Base-by-base conservation (phyloP, 163 green algal genomes). In the Smithsoniella earleae region DNA sequence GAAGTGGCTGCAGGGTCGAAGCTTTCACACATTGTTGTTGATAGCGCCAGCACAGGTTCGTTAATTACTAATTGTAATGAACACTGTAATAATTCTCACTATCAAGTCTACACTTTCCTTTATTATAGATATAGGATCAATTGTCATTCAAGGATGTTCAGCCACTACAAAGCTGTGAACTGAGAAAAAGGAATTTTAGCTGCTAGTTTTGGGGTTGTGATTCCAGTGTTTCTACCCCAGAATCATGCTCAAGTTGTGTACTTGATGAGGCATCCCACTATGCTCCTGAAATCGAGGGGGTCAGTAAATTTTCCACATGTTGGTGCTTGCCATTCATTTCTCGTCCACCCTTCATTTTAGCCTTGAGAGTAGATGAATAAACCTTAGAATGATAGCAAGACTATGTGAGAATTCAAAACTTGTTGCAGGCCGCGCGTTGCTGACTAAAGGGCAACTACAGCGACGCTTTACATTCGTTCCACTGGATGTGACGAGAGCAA, bases 391-490 rank as follows among this genome's bases (percentile, higher is more conserved):
- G n/a, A n/a, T n/a, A n/a, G n/a, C n/a, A n/a, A n/a, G n/a, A n/a
- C n/a, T n/a, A n/a, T n/a, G n/a, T n/a, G n/a, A n/a, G n/a, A 13
- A 49, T 49, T 10, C 13, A 13, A 13, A 10, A 49, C 13, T 49
- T 13, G 3, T 25, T 62, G 66, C 66, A 58, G 64, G 64, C 16
- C n/a, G n/a, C 43, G 58, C 86, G 49, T 82, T 99, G 52, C 82
- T 99, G 55, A 80, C 89, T 27, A 82, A 85, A 4, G 92, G 91
- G 2, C 73, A 87, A 66, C 87, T 98, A 20, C 77, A 80, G 20
- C 86, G 90, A 62, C 83, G 92, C 16, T 89, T 97, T 16, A 99
- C 95, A 46, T 90, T 99, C 83, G 93, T 99, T 62, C 94, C 95
- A 0, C 85, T 99, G 6, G 93, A 98, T 87, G 96, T 96, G 85